A percentile compares a stretch with the other conserved stretches of the same genome.
Evolutionary conservation across 192 early-diverging fungal genomes (phyloP).

Genomic region (Coemansia sp.): DNA sequence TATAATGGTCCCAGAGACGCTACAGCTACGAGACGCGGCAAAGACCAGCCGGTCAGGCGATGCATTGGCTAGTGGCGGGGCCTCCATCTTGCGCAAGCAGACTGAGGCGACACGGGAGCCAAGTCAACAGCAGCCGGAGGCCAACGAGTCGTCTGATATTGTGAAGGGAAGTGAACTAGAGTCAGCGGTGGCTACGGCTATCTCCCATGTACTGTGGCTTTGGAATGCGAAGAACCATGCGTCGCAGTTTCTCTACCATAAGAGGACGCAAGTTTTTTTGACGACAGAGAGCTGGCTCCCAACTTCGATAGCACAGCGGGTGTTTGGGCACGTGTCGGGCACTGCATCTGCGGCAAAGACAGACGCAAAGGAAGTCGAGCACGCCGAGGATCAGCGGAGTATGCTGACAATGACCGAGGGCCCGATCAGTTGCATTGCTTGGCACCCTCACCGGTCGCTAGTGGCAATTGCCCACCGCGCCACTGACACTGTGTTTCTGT

Average conservation of each 20-base stretch:
- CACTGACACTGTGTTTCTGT: slow-evolving; percentile 65
- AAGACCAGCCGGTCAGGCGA: not conserved
- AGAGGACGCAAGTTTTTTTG: slow-evolving; percentile 15
- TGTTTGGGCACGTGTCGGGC: slow-evolving; percentile 29
- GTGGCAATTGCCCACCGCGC: slow-evolving; percentile 67
- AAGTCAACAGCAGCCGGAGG: not conserved
- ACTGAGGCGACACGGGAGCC: not conserved
- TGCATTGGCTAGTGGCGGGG: not conserved
- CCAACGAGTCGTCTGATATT: not conserved
- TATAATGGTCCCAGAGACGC: slow-evolving; percentile 50
- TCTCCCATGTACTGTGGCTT: slow-evolving; percentile 25
- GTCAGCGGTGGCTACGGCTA: slow-evolving; percentile 4
- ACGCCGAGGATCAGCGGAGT: slow-evolving; percentile 23
- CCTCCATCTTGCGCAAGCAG: slow-evolving; percentile 9
- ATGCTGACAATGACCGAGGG: slow-evolving; percentile 45
- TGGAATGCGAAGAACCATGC: slow-evolving; percentile 47
- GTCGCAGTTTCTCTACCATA: not conserved
- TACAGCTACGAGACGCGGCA: slow-evolving; percentile 22
- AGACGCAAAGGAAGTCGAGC: slow-evolving; percentile 14
- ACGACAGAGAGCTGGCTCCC: slow-evolving; percentile 41
- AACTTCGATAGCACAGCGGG: slow-evolving; percentile 10
- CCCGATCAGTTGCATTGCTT: slow-evolving; percentile 62
- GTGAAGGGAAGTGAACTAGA: not conserved
- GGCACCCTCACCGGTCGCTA: slow-evolving; percentile 69
- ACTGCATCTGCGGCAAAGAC: slow-evolving; percentile 30